Conservation (phyloP, 495 filamentous ascomycete genomes). For the Aspergillus carlsbadensis region DNA sequence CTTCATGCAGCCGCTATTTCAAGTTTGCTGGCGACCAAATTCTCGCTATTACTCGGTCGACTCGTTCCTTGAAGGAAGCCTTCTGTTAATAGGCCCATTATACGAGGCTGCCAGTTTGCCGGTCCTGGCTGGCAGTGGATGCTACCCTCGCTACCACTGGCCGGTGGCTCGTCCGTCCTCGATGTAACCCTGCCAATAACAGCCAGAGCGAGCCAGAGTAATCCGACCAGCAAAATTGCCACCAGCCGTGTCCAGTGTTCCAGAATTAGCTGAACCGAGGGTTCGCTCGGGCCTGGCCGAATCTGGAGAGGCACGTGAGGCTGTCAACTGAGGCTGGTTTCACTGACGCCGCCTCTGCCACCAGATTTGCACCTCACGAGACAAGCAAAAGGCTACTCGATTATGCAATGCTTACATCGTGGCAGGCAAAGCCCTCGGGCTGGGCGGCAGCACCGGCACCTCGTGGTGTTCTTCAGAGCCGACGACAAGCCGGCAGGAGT, state of each 20-base stretch:
- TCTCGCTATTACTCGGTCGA: neutral
- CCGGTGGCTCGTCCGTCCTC: neutral
- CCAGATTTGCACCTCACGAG: too few species aligned
- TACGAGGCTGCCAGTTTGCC: neutral
- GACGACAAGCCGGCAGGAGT: too few species aligned
- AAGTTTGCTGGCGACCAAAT: neutral
- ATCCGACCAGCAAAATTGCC: neutral
- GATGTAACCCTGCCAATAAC: conserved; percentile 6
- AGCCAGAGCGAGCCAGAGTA: neutral
- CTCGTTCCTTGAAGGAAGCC: neutral
- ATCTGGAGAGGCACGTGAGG: too few species aligned
- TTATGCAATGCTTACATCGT: too few species aligned
- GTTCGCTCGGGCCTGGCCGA: too few species aligned
- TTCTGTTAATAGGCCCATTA: neutral
- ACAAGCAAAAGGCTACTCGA: too few species aligned
- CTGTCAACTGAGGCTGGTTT: too few species aligned
- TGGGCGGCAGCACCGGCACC: too few species aligned
- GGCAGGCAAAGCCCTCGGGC: too few species aligned
- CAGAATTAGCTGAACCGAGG: neutral
- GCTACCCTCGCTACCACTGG: neutral
- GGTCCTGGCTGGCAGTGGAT: neutral
- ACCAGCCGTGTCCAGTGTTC: neutral
- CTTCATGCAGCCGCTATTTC: neutral
- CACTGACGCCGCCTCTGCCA: too few species aligned
- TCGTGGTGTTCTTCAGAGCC: too few species aligned